Conservation (phyloP, 2,329 filamentous ascomycete genomes). For the Diaporthe sp. region DNA sequence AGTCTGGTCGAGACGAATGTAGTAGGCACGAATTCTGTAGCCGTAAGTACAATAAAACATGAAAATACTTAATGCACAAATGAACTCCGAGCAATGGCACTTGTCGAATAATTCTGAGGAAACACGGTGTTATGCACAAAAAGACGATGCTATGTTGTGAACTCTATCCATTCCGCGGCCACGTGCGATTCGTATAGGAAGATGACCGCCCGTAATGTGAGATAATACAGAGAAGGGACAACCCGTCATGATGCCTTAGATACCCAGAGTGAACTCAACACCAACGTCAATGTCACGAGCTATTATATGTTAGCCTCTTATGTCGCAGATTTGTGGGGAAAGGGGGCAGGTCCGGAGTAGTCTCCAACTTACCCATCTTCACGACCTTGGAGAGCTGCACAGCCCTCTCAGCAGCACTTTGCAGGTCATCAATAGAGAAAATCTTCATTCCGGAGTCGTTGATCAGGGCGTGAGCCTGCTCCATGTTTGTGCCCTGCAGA, state of each 20-base stretch:
- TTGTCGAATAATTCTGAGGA: background rate
- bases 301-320: constrained; percentile 48
- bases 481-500: constrained; percentile 98
- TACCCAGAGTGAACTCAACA: constrained; percentile 94
- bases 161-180: constrained; percentile 28
- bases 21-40: background rate
- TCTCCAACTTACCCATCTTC: constrained; percentile 86
- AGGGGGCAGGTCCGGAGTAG: background rate
- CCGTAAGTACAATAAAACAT: background rate
- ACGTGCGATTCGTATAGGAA: background rate
- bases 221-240: constrained; percentile 36
- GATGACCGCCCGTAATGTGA: constrained; percentile 24
- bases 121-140: constrained; percentile 3
- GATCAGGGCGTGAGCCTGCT: constrained; percentile 90
- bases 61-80: background rate
- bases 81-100: background rate
- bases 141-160: constrained; percentile 22
- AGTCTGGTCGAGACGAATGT: background rate
- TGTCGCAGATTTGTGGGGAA: constrained; percentile 28
- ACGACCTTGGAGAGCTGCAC: constrained; percentile 99
- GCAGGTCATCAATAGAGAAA: constrained; percentile 98
- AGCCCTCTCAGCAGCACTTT: constrained; percentile 96
- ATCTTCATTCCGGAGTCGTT: constrained; percentile 99
- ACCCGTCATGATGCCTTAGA: constrained; percentile 66
- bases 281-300: constrained; percentile 97